These are phyloP conservation scores for Pyricularia pennisetigena DNA, from an alignment of 2,329 filamentous ascomycete species.

Conservation along the genomic window DNA sequence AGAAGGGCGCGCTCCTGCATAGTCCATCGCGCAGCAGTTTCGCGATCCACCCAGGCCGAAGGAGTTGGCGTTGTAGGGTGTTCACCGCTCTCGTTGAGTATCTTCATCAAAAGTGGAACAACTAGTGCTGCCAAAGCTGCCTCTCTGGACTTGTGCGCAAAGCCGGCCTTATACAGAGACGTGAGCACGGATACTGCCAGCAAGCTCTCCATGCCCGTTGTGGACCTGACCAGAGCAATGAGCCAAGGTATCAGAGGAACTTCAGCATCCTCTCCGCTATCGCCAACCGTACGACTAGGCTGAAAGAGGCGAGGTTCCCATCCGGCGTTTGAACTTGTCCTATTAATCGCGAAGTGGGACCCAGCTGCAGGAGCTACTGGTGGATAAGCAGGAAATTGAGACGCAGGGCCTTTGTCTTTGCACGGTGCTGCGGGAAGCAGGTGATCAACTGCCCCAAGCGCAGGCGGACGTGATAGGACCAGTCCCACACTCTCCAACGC, in stretches of 20 bases:
- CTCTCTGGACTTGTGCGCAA: conserved; percentile 55
- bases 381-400: conserved; percentile 30
- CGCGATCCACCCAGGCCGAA: conserved; percentile 22
- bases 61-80: not conserved
- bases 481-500: conserved; percentile 43
- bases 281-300: conserved; percentile 17
- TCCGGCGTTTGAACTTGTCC: conserved; percentile 16
- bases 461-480: conserved; percentile 31
- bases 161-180: conserved; percentile 57
- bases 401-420: conserved; percentile 21
- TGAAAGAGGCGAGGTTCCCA: conserved; percentile 23
- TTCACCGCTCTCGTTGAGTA: conserved; percentile 37
- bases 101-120: conserved; percentile 58
- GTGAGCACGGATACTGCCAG: conserved; percentile 62
- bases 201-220: conserved; percentile 48
- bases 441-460: conserved; percentile 51
- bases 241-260: conserved; percentile 67
- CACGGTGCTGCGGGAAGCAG: conserved; percentile 48
- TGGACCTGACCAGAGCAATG: conserved; percentile 50
- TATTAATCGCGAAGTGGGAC: conserved; percentile 10
- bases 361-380: not conserved
- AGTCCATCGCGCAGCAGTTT: conserved; percentile 31
- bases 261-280: conserved; percentile 49
- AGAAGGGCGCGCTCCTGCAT: conserved; percentile 64
- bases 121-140: conserved; percentile 55